These are phyloP conservation scores for Oryza glumipatula DNA, from an alignment of 176 grass and related monocot genomes.

Conservation along the genomic window DNA sequence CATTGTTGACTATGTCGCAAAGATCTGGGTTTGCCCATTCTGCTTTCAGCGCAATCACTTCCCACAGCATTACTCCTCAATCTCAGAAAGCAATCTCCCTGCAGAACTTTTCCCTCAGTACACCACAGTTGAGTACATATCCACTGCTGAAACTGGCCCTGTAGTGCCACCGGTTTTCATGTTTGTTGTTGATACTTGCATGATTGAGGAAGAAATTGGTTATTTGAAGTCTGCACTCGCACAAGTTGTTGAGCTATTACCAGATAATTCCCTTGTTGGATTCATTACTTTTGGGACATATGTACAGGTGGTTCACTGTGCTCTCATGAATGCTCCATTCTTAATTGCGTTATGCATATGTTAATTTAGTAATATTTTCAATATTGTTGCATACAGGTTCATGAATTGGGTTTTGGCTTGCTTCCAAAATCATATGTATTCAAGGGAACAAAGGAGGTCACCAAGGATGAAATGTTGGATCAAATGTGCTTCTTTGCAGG, in stretches of 20 bases:
- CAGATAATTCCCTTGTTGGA: constrained; percentile 83
- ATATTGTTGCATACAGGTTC: constrained; percentile 60
- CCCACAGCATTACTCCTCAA: constrained; percentile 62
- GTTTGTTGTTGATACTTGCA: constrained; percentile 94
- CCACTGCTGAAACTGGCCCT: constrained; percentile 56
- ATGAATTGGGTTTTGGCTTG: constrained; percentile 91
- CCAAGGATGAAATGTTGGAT: constrained; percentile 90
- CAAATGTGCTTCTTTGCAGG: constrained; percentile 85
- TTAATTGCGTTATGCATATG: constrained; percentile 22
- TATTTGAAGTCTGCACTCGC: constrained; percentile 84
- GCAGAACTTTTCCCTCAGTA: constrained; percentile 76
- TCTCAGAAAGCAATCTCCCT: constrained; percentile 69
- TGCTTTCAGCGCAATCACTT: constrained; percentile 85
- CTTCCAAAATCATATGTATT: constrained; percentile 92
- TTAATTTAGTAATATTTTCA: constrained; percentile 38
- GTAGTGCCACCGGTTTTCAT: constrained; percentile 73
- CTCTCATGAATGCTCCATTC: constrained; percentile 25
- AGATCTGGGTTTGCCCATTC: constrained; percentile 59
- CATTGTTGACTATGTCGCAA: constrained; percentile 76
- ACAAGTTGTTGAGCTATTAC: constrained; percentile 87
- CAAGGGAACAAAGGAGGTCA: constrained; percentile 90
- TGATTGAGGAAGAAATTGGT: constrained; percentile 97
- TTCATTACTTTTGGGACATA: constrained; percentile 91
- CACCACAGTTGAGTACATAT: constrained; percentile 79
- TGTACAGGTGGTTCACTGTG: constrained; percentile 66